A percentile compares a stretch with the other conserved stretches of the same genome.
Conservation (phyloP, 345 rosid species). For the Clausena lansium region DNA sequence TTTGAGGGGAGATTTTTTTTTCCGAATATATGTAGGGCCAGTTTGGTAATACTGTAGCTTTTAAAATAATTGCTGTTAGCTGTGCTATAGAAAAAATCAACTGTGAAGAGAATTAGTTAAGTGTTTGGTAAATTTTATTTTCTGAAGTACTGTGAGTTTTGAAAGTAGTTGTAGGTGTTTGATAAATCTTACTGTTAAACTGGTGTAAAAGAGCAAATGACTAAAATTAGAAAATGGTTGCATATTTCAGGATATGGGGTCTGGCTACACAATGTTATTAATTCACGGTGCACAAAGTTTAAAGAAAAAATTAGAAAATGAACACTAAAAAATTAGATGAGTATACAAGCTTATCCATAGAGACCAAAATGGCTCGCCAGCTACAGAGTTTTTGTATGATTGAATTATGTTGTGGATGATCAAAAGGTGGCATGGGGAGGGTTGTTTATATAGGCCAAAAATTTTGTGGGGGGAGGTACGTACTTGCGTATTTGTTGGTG, state of each 20-base stretch:
- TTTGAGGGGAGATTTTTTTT: no score
- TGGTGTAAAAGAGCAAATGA: no score
- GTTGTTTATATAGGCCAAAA: conserved; percentile 29
- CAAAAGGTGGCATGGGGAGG: conserved; percentile 11
- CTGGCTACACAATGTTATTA: conserved; percentile 48
- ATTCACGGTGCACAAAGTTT: conserved; percentile 18
- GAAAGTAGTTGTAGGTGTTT: no score
- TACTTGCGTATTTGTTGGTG: background rate
- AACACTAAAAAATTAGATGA: conserved; percentile 1
- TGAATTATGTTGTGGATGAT: conserved; percentile 15
- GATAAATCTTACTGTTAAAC: no score
- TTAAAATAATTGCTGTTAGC: no score
- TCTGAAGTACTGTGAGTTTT: no score
- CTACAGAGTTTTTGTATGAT: background rate
- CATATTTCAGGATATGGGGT: conserved; percentile 65
- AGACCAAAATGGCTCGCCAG: background rate
- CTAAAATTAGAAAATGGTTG: no score
- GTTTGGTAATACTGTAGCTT: no score
- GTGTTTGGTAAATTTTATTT: no score
- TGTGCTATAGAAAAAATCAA: no score
- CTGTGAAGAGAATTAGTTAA: no score
- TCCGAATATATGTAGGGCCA: no score
- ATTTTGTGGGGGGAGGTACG: background rate
- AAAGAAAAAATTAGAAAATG: conserved; percentile 19
- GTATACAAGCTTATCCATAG: conserved; percentile 33